Base-by-base conservation (phyloP, 768 basidiomycete species). In the Dictyophora rubrovolvata region DNA sequence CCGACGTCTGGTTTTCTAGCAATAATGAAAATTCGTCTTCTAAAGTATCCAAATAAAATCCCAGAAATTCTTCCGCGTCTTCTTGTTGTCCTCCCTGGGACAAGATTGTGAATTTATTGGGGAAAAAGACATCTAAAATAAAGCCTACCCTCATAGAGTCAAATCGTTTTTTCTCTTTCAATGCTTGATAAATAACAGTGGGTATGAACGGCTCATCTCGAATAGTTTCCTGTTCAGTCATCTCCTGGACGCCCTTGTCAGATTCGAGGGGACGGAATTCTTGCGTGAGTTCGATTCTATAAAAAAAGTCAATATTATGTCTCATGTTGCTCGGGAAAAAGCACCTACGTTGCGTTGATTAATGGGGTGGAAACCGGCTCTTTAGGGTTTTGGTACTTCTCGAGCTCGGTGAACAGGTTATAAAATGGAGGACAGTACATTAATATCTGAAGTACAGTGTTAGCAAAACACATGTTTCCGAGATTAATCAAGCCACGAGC, bases 401-500 rank as follows among this genome's bases (percentile, higher is more conserved):
- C 86, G 1, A 97, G 73, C 62, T 88, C 85, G 20, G 72, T 74
- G 67, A 99, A 87, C 36, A 97, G 70, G 50, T 77, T 77, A 66
- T 85, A 84, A 70, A 98, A 97, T 1, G 88, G 90, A n/a, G 81
- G 78, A 65, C 87, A 92, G 70, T 93, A 95, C 0, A 94, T 80
- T 28, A 99, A 77, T 1, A 88, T 82, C 73, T 98, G 95, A 33
- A 99, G 74, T 21, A 97, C 89, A 0, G 93, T 84, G 66, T 97
- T 99, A 28, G 93, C 93, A 68, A 97, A 99, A 69, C 95, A 99
- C 85, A 97, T 86, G 71, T 99, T 99, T 0, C 95, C 94, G 1
- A 83, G 87, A 71, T 99, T 99, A 64, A 98, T 77, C 53, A 99
- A 73, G 5, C 95, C 95, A 14, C 94, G 77, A 0, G 90, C 83